These are phyloP conservation scores for Talaromyces sp. DNA, from an alignment of 2,329 filamentous ascomycete genomes.

Conservation along the genomic window DNA sequence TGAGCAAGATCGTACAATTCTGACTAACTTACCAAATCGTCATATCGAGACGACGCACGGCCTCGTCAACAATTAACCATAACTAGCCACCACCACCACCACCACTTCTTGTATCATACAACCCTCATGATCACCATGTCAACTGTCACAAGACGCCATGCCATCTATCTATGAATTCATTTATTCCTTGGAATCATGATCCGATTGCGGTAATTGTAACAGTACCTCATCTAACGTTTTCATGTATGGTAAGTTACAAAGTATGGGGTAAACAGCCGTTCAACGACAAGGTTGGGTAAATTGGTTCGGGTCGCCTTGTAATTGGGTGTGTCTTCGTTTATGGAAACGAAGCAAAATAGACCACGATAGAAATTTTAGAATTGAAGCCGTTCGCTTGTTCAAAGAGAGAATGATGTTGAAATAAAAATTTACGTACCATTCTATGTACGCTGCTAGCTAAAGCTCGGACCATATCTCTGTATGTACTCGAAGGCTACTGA, in stretches of 20 bases:
- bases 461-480: too few species aligned
- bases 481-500: too few species aligned
- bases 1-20: too few species aligned
- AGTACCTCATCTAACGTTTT: background rate
- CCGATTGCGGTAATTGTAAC: background rate
- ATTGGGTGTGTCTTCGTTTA: background rate
- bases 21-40: too few species aligned
- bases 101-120: background rate
- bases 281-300: background rate
- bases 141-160: conserved; percentile 1
- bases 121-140: background rate
- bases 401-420: too few species aligned
- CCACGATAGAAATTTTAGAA: too few species aligned
- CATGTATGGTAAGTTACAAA: background rate
- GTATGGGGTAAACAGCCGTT: conserved; percentile 1
- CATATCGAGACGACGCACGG: background rate
- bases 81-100: too few species aligned
- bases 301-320: background rate
- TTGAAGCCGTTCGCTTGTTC: too few species aligned
- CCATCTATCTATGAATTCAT: background rate
- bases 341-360: too few species aligned
- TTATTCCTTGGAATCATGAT: background rate
- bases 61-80: too few species aligned
- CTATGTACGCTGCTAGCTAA: too few species aligned
- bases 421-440: too few species aligned